A percentile compares a stretch with the other conserved stretches of the same genome.
Evolutionary conservation across 495 filamentous ascomycete genomes (phyloP).

Genomic region (Lasiosphaeris hirsuta): DNA sequence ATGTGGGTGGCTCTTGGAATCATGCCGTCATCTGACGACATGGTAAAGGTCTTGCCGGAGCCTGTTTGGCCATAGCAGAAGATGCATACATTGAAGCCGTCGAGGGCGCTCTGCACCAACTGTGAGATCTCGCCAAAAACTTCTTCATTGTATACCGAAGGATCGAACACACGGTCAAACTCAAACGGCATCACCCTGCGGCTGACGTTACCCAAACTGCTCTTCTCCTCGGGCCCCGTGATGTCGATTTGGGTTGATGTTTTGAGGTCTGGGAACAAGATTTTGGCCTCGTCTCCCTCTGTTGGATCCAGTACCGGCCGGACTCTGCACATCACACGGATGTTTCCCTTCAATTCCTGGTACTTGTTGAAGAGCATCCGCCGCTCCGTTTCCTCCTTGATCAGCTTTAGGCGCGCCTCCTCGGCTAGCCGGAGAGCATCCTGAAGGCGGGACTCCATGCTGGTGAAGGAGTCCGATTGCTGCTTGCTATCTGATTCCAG

Average conservation of each 20-base stretch:
- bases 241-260: slow-evolving; percentile 85
- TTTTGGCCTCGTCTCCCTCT: slow-evolving; percentile 58
- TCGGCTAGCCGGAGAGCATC: slow-evolving; percentile 68
- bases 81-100: slow-evolving; percentile 98
- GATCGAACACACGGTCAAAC: slow-evolving; percentile 92
- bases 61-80: slow-evolving; percentile 99
- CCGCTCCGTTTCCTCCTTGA: slow-evolving; percentile 85
- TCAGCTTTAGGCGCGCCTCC: slow-evolving; percentile 73
- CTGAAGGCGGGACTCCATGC: slow-evolving; percentile 71
- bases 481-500: slow-evolving; percentile 84
- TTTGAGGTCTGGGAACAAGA: slow-evolving; percentile 74
- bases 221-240: slow-evolving; percentile 77
- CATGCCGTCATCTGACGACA: slow-evolving; percentile 92
- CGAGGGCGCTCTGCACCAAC: slow-evolving; percentile 90
- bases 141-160: slow-evolving; percentile 70
- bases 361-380: slow-evolving; percentile 96
- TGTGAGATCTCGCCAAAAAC: slow-evolving; percentile 98
- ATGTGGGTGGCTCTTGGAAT: slow-evolving; percentile 90
- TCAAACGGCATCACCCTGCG: slow-evolving; percentile 79
- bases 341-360: slow-evolving; percentile 98
- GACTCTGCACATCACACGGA: slow-evolving; percentile 95
- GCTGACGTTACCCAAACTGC: slow-evolving; percentile 68
- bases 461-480: slow-evolving; percentile 74
- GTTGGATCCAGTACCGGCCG: slow-evolving; percentile 68
- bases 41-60: slow-evolving; percentile 93